Evolutionary conservation across 2,329 filamentous ascomycete species (phyloP).

Genomic region (Coniochaeta sp.): DNA sequence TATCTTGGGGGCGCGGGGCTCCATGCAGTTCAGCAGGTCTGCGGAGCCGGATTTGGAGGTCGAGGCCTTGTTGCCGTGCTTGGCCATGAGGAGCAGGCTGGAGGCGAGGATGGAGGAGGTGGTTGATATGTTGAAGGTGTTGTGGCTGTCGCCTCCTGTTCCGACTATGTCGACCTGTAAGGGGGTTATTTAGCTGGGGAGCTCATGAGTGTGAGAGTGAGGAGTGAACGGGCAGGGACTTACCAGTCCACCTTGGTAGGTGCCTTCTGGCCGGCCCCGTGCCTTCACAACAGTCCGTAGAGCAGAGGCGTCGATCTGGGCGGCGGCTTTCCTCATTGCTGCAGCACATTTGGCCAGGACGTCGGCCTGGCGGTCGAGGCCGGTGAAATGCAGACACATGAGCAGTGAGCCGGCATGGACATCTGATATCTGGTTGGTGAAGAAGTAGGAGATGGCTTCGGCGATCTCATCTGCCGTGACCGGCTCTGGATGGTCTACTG

Average conservation of each 20-base stretch:
- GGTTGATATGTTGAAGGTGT: slow-evolving; percentile 97
- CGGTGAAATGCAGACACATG: slow-evolving; percentile 87
- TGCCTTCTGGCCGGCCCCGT: slow-evolving; percentile 58
- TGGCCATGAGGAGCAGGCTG: slow-evolving; percentile 75
- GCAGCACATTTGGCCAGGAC: slow-evolving; percentile 80
- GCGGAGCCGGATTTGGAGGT: slow-evolving; percentile 95
- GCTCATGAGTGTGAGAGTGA: not conserved
- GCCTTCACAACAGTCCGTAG: slow-evolving; percentile 55
- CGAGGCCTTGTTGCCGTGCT: slow-evolving; percentile 93
- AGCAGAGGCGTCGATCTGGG: slow-evolving; percentile 57
- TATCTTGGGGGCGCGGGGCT: slow-evolving; percentile 66
- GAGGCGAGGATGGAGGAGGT: slow-evolving; percentile 89
- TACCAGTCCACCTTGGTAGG: slow-evolving; percentile 78
- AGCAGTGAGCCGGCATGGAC: slow-evolving; percentile 82
- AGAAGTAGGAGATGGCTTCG: slow-evolving; percentile 82
- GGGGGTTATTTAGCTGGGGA: slow-evolving; percentile 3
- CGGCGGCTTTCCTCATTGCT: slow-evolving; percentile 76
- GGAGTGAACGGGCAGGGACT: slow-evolving; percentile 25
- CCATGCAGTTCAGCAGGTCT: slow-evolving; percentile 74
- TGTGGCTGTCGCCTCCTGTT: slow-evolving; percentile 91
- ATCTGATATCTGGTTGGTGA: slow-evolving; percentile 81
- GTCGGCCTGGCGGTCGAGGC: slow-evolving; percentile 74
- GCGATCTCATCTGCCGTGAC: slow-evolving; percentile 79
- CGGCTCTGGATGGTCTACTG: slow-evolving; percentile 29
- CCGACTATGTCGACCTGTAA: slow-evolving; percentile 82